Conservation (phyloP, 768 basidiomycete species). For the Leccinum fibrillosum region DNA sequence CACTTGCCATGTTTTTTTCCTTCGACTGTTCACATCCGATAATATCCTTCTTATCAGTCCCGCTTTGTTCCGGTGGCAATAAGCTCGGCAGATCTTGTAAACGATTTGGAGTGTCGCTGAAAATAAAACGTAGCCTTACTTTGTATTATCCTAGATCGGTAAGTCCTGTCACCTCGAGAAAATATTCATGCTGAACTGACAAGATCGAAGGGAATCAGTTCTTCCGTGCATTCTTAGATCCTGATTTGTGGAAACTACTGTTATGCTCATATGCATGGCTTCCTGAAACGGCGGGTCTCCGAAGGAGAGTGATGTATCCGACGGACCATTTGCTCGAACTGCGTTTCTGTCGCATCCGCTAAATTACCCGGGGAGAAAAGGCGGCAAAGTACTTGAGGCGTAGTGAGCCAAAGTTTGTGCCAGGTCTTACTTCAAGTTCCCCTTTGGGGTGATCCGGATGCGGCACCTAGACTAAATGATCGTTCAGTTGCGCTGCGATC, state of each 20-base stretch:
- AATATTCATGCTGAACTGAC: not conserved
- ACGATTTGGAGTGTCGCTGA: not conserved
- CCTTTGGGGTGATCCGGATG: not conserved
- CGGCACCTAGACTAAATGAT: not conserved
- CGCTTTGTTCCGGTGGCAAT: conserved; percentile 18
- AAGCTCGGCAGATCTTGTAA: conserved; percentile 11
- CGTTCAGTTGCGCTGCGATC: not conserved
- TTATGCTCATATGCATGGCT: not conserved
- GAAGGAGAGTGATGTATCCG: not conserved
- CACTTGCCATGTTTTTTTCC: not conserved
- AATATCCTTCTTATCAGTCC: not conserved
- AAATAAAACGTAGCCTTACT: conserved; percentile 2
- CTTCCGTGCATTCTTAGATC: not conserved
- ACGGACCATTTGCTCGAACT: not conserved
- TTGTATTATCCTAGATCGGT: not conserved
- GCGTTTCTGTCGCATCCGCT: not conserved
- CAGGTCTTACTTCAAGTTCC: not conserved
- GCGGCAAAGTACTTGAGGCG: not conserved
- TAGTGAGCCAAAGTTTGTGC: not conserved
- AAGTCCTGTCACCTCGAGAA: not conserved
- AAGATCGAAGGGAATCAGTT: not conserved
- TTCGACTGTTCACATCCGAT: not conserved
- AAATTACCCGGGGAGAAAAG: not conserved
- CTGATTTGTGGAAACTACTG: not conserved
- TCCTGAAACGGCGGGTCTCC: not conserved